Conservation (phyloP, 2,329 filamentous ascomycete species). For the Trichoderma aggressivum region DNA sequence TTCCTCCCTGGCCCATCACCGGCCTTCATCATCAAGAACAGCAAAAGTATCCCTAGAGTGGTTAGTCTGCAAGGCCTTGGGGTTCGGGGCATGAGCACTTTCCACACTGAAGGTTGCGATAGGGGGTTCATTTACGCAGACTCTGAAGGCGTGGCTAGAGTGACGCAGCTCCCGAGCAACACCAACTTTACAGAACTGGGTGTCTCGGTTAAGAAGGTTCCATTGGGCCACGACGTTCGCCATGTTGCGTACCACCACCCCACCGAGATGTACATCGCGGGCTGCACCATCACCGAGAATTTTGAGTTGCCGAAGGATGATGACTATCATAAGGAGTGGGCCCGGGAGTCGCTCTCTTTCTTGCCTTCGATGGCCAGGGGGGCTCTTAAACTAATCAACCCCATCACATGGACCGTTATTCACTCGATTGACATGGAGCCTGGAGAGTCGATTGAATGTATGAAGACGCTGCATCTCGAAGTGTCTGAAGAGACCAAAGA, state of each 20-base stretch:
- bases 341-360: conserved; percentile 62
- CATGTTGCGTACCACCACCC: conserved; percentile 73
- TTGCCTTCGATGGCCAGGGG: conserved; percentile 69
- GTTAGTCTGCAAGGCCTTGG: conserved; percentile 67
- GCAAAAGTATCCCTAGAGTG: conserved; percentile 72
- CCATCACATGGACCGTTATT: conserved; percentile 72
- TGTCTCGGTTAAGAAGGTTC: conserved; percentile 69
- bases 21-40: conserved; percentile 77
- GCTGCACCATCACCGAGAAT: conserved; percentile 62
- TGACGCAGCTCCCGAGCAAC: conserved; percentile 66
- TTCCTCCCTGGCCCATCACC: conserved; percentile 79
- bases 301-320: conserved; percentile 88
- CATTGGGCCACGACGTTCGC: conserved; percentile 66
- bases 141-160: conserved; percentile 65
- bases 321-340: conserved; percentile 77
- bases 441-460: conserved; percentile 73
- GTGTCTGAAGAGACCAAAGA: conserved; percentile 89
- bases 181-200: conserved; percentile 71
- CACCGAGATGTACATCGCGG: conserved; percentile 72
- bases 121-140: conserved; percentile 82
- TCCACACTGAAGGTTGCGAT: conserved; percentile 74
- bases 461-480: conserved; percentile 82
- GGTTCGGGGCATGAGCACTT: conserved; percentile 68
- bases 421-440: conserved; percentile 71
- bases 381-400: conserved; percentile 73